A percentile compares a stretch with the other conserved stretches of the same genome.
Conservation (phyloP, 179 eudicot species). For the Patellifolia procumbens region DNA sequence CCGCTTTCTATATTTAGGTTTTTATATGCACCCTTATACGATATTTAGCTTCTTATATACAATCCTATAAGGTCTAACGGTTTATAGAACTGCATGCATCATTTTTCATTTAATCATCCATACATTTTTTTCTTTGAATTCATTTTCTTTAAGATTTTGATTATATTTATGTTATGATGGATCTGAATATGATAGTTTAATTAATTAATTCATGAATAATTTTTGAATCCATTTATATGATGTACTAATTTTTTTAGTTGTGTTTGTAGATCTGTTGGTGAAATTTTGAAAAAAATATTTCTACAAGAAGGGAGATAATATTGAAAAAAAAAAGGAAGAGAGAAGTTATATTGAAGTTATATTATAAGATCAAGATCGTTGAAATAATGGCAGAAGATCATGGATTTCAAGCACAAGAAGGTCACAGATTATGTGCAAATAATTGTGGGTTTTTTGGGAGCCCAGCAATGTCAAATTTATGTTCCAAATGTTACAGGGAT, state of each 20-base stretch:
- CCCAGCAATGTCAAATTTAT: constrained; percentile 48
- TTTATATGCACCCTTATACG: no score
- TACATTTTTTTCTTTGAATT: no score
- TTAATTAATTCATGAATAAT: neutral
- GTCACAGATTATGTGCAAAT: constrained; percentile 49
- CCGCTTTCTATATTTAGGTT: no score
- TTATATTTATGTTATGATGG: no score
- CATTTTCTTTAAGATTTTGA: no score
- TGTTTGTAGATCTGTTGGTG: constrained; percentile 21
- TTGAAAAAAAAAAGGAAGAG: neutral
- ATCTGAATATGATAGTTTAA: neutral
- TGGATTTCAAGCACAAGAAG: constrained; percentile 43
- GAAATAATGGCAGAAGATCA: constrained; percentile 52
- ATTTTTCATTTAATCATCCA: no score
- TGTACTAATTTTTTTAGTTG: neutral
- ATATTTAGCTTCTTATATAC: no score
- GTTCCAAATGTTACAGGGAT: constrained; percentile 57
- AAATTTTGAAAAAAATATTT: no score
- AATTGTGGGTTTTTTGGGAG: constrained; percentile 66
- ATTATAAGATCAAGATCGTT: neutral
- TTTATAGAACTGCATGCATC: no score
- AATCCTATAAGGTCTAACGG: no score
- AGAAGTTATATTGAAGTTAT: neutral
- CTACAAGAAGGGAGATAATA: neutral
- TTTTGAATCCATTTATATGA: no score